These are phyloP conservation scores for Oryza longistaminata DNA, from an alignment of 176 grass and related monocot genomes.

Conservation along the genomic window DNA sequence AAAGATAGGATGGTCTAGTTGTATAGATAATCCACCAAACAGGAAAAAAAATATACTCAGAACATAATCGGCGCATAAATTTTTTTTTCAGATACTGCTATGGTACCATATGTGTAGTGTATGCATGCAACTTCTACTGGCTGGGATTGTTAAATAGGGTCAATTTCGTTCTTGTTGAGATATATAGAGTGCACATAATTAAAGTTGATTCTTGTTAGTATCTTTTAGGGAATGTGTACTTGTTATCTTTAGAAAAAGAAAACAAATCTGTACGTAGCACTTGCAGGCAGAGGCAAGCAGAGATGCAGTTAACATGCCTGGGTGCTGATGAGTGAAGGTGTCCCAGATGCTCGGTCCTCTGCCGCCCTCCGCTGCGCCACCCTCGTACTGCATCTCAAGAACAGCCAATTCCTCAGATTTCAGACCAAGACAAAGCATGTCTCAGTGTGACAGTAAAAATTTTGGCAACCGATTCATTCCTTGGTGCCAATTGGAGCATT, in stretches of 20 bases:
- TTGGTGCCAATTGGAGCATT: not conserved
- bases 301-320: conserved; percentile 8
- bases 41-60: too few species aligned
- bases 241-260: too few species aligned
- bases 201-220: not conserved
- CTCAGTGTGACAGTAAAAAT: too few species aligned
- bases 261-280: not conserved
- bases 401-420: not conserved
- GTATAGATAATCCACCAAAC: too few species aligned
- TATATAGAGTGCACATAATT: not conserved
- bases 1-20: too few species aligned
- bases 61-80: too few species aligned
- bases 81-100: too few species aligned
- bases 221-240: too few species aligned
- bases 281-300: not conserved
- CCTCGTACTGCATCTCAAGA: conserved; percentile 43
- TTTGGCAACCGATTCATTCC: not conserved
- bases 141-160: not conserved
- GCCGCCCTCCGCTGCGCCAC: conserved; percentile 45
- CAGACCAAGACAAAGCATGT: not conserved
- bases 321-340: conserved; percentile 41
- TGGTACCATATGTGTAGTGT: not conserved
- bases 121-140: too few species aligned
- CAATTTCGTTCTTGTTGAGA: not conserved
- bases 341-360: conserved; percentile 58